Evolutionary conservation across 2,329 filamentous ascomycete species (phyloP), one percentile per base, ranked within the genome.

Genomic region (Metarhizium brunneum): DNA sequence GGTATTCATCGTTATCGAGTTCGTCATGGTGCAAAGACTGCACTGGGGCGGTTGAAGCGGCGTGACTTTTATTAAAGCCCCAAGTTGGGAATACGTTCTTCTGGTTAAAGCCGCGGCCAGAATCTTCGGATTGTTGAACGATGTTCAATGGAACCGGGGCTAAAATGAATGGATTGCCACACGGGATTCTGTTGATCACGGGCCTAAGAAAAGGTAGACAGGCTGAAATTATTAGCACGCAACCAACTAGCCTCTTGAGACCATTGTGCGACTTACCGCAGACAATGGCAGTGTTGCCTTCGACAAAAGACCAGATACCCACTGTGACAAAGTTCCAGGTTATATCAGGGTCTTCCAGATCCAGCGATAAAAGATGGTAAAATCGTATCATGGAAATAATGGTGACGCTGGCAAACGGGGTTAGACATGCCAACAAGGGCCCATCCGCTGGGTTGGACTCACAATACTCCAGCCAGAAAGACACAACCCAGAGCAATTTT

Each of bases 211-310:
- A 51, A 8, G 49, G 49, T 16, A 51, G 32, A 38, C 49, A 51
- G 25, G 49, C 49, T 51, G 25, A 11, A 4, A 30, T 18, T 6
- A 6, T 48, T 7, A 48, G 45, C 25, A 48, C n/a, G 18, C 7
- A 11, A 25, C 20, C n/a, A 30, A 1, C 3, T 30, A 11, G 11
- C 42, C 25, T 20, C n/a, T 8, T 6, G 43, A 13, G 4, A 14
- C 45, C 4, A 30, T 3, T 6, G 45, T 13, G 7, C 30, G 14
- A 53, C 52, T 47, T 25, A 53, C 52, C 65, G 57, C 72, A 73
- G 13, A 73, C 62, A 57, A 73, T 66, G 54, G 69, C 71, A 51
- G 68, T 65, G 50, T 69, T 69, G 57, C 73, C 68, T 58, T 75
- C 72, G 54, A 71, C 65, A 50, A 73, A 65, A 20, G 69, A 70